phyloP scores from a whole-genome alignment of 495 filamentous ascomycete species.

The Neurospora sp. region DNA sequence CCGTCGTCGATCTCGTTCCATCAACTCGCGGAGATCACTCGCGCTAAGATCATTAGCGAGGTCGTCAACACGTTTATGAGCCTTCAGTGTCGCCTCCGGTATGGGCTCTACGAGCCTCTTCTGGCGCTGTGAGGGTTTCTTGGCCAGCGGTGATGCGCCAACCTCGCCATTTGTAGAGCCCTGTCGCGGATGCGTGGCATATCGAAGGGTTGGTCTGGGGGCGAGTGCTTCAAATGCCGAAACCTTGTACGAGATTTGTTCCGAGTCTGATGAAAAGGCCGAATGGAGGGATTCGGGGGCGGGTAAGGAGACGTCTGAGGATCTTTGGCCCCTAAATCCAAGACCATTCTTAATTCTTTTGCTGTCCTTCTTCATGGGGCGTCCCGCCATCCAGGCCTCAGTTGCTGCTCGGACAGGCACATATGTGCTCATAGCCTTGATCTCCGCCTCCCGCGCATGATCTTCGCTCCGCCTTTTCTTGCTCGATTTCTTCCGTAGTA shows the following conservation, averaged over 20 bases:
- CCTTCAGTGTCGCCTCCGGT: slow-evolving; percentile 54
- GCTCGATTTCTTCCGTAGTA: slow-evolving; percentile 61
- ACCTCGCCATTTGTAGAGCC: slow-evolving; percentile 11
- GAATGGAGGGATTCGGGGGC: slow-evolving; percentile 63
- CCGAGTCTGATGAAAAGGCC: slow-evolving; percentile 58
- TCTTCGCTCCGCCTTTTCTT: slow-evolving; percentile 65
- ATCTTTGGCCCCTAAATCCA: slow-evolving; percentile 42
- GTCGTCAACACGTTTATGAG: slow-evolving; percentile 65
- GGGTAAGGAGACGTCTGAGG: slow-evolving; percentile 67
- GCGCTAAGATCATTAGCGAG: slow-evolving; percentile 76
- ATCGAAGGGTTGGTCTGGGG: slow-evolving; percentile 70
- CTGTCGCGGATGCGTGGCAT: slow-evolving; percentile 52
- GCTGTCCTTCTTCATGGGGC: slow-evolving; percentile 53
- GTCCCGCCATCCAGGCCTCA: slow-evolving; percentile 36
- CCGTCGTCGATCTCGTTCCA: slow-evolving; percentile 76
- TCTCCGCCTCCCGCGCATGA: slow-evolving; percentile 70
- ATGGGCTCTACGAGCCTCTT: slow-evolving; percentile 38
- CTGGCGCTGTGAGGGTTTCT: slow-evolving; percentile 30
- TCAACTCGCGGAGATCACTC: slow-evolving; percentile 64
- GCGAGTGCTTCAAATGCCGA: slow-evolving; percentile 63
- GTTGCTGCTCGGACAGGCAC: slow-evolving; percentile 50
- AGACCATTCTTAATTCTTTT: slow-evolving; percentile 48
- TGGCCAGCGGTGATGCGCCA: slow-evolving; percentile 11
- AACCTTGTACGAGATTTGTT: slow-evolving; percentile 64
- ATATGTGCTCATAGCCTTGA: slow-evolving; percentile 71